These are phyloP conservation scores for Lachnellula hyalina DNA, from an alignment of 2,329 filamentous ascomycete species.

Conservation along the genomic window DNA sequence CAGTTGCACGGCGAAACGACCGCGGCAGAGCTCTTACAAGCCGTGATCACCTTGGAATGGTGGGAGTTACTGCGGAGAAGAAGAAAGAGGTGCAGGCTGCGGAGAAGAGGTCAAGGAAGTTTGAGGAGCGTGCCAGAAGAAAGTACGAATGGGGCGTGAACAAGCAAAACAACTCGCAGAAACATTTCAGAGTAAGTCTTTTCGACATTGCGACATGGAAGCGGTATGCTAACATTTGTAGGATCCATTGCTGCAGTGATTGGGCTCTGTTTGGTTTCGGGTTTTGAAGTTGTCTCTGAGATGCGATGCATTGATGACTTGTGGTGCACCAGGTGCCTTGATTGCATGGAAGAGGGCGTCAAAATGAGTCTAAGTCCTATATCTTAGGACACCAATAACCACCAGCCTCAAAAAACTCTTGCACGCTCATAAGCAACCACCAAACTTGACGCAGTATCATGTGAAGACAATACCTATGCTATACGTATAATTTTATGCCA, in stretches of 20 bases:
- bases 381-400: not conserved
- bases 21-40: conserved; percentile 53
- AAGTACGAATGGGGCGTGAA: conserved; percentile 66
- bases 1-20: conserved; percentile 35
- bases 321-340: not conserved
- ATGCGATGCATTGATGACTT: not conserved
- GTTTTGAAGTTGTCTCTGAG: not conserved
- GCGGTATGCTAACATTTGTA: conserved; percentile 21
- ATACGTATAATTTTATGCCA: no score
- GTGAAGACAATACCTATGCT: no score
- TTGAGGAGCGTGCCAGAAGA: conserved; percentile 56
- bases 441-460: no score
- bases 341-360: not conserved
- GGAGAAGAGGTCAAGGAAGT: conserved; percentile 65
- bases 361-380: not conserved
- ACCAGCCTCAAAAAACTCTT: no score
- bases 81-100: conserved; percentile 61
- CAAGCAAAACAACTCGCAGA: conserved; percentile 61
- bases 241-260: conserved; percentile 30
- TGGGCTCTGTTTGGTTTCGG: not conserved
- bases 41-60: conserved; percentile 69
- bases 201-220: not conserved
- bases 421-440: no score
- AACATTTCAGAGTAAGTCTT: conserved; percentile 58
- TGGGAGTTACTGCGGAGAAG: conserved; percentile 70